Conservation (phyloP, 2,329 filamentous ascomycete genomes). For the Trichoderma aggressivum region DNA sequence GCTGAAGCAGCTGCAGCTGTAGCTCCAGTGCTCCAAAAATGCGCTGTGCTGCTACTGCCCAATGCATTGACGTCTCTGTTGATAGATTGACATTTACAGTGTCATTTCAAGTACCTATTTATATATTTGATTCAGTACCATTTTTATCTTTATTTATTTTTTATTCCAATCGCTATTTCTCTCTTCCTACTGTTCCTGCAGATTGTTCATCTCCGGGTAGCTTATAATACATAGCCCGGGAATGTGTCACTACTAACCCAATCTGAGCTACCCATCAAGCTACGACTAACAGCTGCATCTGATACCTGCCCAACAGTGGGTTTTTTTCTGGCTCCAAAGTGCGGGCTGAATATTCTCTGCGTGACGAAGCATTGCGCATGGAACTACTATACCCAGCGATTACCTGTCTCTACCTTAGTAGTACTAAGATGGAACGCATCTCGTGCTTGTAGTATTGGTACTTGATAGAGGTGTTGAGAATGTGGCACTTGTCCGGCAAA, state of each 20-base stretch:
- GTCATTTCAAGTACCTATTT: too few species aligned
- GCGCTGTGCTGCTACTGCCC: background rate
- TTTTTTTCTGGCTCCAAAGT: background rate
- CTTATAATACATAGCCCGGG: background rate
- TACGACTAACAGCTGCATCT: background rate
- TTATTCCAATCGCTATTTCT: too few species aligned
- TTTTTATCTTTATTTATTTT: too few species aligned
- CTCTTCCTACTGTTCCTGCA: background rate
- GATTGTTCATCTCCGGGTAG: background rate
- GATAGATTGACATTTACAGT: background rate
- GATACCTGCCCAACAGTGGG: constrained; percentile 6
- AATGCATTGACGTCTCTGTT: too few species aligned
- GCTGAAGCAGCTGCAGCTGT: background rate
- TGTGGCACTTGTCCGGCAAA: background rate
- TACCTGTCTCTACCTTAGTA: background rate
- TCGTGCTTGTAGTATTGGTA: background rate
- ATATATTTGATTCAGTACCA: too few species aligned
- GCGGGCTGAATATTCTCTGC: background rate
- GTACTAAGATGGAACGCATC: background rate
- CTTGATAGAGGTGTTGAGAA: background rate
- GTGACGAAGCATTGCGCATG: background rate
- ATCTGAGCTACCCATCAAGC: background rate
- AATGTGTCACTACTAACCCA: background rate
- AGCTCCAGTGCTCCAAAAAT: background rate
- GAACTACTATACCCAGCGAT: background rate